Conservation (phyloP, 1,139 yeast species). For the Nakaseomyces nivariensis region DNA sequence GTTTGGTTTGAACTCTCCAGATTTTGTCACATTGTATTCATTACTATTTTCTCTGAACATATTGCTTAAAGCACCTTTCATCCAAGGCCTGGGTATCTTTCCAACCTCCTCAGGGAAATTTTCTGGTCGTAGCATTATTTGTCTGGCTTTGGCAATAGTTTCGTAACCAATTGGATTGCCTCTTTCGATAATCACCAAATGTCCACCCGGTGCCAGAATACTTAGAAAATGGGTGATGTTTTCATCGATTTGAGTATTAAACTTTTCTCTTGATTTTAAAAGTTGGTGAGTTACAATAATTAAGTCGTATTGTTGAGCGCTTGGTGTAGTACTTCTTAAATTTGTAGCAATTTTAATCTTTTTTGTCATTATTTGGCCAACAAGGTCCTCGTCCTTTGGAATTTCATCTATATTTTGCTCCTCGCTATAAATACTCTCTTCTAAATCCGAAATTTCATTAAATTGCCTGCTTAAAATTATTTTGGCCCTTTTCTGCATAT, state of each 20-base stretch:
- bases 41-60: conserved; percentile 7
- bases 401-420: conserved; percentile 16
- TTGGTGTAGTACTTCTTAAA: conserved; percentile 41
- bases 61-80: conserved; percentile 34
- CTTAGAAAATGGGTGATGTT: conserved; percentile 52
- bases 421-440: conserved; percentile 15
- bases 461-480: conserved; percentile 61
- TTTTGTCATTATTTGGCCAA: conserved; percentile 55
- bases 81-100: conserved; percentile 65
- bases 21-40: background rate
- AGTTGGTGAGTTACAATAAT: conserved; percentile 82
- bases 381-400: conserved; percentile 28
- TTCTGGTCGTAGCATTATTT: conserved; percentile 78
- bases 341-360: conserved; percentile 45
- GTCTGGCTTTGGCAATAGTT: conserved; percentile 81
- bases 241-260: conserved; percentile 66
- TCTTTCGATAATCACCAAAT: conserved; percentile 68
- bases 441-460: conserved; percentile 36
- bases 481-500: conserved; percentile 76
- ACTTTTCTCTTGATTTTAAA: conserved; percentile 46
- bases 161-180: conserved; percentile 91
- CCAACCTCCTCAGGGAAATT: conserved; percentile 44
- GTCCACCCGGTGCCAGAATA: conserved; percentile 67
- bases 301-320: conserved; percentile 51
- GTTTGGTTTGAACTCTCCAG: conserved; percentile 28